These are phyloP conservation scores for Penicillium oxalicum DNA, from an alignment of 2,329 filamentous ascomycete genomes.

Conservation along the genomic window DNA sequence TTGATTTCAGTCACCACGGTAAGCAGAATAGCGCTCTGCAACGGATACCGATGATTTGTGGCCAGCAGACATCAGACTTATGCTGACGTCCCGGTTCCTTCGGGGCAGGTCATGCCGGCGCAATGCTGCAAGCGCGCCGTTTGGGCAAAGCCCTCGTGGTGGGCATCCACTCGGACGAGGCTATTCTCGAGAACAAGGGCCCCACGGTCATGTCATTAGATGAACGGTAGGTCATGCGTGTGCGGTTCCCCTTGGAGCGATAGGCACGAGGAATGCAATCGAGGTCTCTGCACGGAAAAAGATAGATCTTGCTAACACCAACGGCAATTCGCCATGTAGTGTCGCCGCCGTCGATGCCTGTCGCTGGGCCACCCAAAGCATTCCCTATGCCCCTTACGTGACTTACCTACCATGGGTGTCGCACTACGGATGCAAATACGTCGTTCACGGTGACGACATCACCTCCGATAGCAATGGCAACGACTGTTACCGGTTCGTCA, in stretches of 20 bases:
- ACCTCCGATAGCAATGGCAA: constrained; percentile 89
- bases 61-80: no score
- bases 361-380: constrained; percentile 81
- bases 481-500: constrained; percentile 97
- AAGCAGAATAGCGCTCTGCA: constrained; percentile 23
- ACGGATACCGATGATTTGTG: no score
- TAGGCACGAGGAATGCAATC: no score
- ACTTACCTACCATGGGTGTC: constrained; percentile 90
- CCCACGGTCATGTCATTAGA: constrained; percentile 93
- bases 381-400: constrained; percentile 87
- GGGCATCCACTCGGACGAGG: constrained; percentile 91
- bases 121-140: constrained; percentile 91
- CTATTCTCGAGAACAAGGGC: constrained; percentile 93
- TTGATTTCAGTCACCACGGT: constrained; percentile 98
- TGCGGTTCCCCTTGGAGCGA: no score
- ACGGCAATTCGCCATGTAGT: constrained; percentile 38
- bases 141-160: constrained; percentile 83
- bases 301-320: no score
- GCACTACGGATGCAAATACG: constrained; percentile 91
- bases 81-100: no score
- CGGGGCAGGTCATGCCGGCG: constrained; percentile 75
- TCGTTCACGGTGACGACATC: constrained; percentile 95
- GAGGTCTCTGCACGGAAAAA: no score
- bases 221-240: constrained; percentile 64
- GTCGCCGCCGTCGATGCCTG: constrained; percentile 89